Conservation (phyloP, 2,329 filamentous ascomycete species). For the Sporothrix humicola region DNA sequence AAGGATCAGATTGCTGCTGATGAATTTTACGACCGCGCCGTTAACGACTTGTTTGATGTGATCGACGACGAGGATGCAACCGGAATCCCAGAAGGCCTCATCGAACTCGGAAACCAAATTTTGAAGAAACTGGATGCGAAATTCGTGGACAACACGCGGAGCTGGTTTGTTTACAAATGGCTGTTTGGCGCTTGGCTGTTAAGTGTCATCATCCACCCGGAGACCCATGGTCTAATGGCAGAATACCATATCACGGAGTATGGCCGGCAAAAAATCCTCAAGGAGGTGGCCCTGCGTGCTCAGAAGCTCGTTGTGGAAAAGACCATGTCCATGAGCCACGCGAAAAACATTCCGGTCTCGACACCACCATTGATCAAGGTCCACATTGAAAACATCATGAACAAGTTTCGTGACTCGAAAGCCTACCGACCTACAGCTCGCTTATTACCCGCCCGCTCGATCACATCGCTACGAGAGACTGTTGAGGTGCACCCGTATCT, state of each 20-base stretch:
- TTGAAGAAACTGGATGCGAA: constrained; percentile 75
- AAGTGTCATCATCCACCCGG: constrained; percentile 84
- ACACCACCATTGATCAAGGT: constrained; percentile 67
- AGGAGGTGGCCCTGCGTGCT: constrained; percentile 79
- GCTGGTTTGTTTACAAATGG: constrained; percentile 88
- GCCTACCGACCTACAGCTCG: constrained; percentile 59
- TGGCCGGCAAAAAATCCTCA: constrained; percentile 79
- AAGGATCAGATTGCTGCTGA: constrained; percentile 83
- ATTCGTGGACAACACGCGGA: constrained; percentile 74
- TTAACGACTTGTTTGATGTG: constrained; percentile 81
- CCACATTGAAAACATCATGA: constrained; percentile 74
- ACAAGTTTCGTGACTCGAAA: constrained; percentile 63
- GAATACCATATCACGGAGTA: constrained; percentile 93
- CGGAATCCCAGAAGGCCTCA: constrained; percentile 82
- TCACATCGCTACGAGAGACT: constrained; percentile 76
- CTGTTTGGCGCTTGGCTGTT: constrained; percentile 88
- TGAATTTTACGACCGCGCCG: constrained; percentile 84
- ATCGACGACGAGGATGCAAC: constrained; percentile 83
- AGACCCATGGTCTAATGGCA: constrained; percentile 78
- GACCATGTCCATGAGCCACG: constrained; percentile 46
- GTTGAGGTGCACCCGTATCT: constrained; percentile 79
- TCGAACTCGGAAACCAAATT: constrained; percentile 85
- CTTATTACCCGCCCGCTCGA: constrained; percentile 72
- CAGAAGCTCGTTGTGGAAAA: constrained; percentile 81
- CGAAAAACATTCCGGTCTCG: constrained; percentile 54